These are phyloP conservation scores for Ascochyta viciae-villosae DNA, from an alignment of 2,329 filamentous ascomycete species.

Conservation along the genomic window DNA sequence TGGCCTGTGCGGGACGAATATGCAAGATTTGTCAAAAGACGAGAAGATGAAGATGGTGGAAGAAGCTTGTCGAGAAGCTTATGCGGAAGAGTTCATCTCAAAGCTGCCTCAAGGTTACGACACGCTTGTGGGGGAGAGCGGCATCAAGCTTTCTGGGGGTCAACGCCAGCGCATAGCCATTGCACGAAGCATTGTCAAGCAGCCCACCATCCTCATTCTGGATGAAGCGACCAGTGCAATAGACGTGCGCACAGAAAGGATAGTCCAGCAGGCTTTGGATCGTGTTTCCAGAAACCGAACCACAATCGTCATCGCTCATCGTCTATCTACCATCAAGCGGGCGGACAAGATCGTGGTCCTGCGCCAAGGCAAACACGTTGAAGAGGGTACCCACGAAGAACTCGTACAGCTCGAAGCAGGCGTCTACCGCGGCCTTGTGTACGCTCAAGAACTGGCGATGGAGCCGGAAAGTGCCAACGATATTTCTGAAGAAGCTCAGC, in stretches of 20 bases:
- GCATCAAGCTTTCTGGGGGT: constrained; percentile 81
- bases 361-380: constrained; percentile 72
- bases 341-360: constrained; percentile 82
- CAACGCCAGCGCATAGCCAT: constrained; percentile 85
- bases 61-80: constrained; percentile 49
- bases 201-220: constrained; percentile 71
- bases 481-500: constrained; percentile 10
- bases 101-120: constrained; percentile 66
- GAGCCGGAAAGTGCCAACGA: constrained; percentile 24
- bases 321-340: constrained; percentile 76
- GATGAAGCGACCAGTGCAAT: constrained; percentile 79
- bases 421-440: constrained; percentile 72
- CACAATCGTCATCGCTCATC: constrained; percentile 80
- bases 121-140: constrained; percentile 77
- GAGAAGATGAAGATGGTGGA: constrained; percentile 63
- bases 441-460: constrained; percentile 50
- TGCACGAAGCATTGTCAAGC: constrained; percentile 72
- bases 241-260: constrained; percentile 61
- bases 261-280: constrained; percentile 65
- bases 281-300: constrained; percentile 69
- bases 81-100: constrained; percentile 49
- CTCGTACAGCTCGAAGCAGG: constrained; percentile 68
- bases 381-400: constrained; percentile 77
- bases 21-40: constrained; percentile 62
- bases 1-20: constrained; percentile 49